Conservation (phyloP, 352 stramenopile genomes). For the Globisporangium carolinianum region DNA sequence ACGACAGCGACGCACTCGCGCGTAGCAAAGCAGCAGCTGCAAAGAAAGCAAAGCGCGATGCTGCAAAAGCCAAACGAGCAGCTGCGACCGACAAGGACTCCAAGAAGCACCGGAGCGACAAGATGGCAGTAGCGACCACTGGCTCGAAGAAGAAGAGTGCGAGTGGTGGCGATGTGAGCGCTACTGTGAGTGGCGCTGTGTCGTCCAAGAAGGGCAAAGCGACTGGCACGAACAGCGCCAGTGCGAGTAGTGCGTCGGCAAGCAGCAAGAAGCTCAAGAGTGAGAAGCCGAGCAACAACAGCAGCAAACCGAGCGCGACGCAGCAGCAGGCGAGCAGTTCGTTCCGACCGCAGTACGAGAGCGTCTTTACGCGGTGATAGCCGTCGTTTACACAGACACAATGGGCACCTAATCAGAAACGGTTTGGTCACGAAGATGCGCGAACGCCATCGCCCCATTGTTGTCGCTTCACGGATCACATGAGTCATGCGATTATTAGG, state of each 20-base stretch:
- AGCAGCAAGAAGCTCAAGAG: constrained; percentile 8
- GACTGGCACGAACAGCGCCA: not conserved
- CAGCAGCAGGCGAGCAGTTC: constrained; percentile 7
- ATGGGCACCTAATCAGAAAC: too few relatives aligned
- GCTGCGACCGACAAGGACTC: not conserved
- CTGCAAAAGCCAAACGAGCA: constrained; percentile 9
- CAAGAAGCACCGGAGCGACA: too few relatives aligned
- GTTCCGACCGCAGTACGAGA: constrained; percentile 61
- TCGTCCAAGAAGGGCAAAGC: constrained; percentile 9
- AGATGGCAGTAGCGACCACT: constrained; percentile 7
- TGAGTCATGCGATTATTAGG: too few relatives aligned
- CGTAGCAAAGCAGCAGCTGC: not conserved
- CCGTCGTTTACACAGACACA: too few relatives aligned
- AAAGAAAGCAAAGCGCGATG: not conserved
- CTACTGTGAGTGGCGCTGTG: constrained; percentile 2
- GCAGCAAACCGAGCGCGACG: constrained; percentile 4
- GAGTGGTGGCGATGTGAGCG: not conserved
- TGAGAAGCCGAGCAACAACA: constrained; percentile 6
- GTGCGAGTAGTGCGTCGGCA: too few relatives aligned
- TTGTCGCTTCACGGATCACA: too few relatives aligned
- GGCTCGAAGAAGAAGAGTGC: constrained; percentile 31
- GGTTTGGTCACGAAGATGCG: too few relatives aligned
- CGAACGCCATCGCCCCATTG: too few relatives aligned
- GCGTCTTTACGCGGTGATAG: constrained; percentile 46
- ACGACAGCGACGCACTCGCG: not conserved